Percentiles rank a stretch among this genome's conserved stretches.
phyloP scores from a whole-genome alignment of 1,284 basidiomycete genomes.

The Rhodofomes roseus region DNA sequence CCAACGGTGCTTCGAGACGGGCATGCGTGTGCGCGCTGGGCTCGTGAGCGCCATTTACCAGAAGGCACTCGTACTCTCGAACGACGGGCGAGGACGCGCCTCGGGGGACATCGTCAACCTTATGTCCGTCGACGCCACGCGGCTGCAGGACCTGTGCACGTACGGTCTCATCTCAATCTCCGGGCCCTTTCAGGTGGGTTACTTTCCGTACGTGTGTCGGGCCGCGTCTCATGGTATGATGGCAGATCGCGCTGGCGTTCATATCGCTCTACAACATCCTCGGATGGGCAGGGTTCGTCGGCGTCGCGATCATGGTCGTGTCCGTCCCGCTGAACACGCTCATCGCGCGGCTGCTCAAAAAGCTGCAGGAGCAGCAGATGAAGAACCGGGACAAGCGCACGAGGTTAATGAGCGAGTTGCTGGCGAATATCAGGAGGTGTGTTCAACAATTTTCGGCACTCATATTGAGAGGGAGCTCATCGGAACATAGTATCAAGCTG shows the following conservation, averaged over 20 bases:
- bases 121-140: conserved; percentile 84
- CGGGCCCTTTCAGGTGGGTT: conserved; percentile 60
- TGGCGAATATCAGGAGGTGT: conserved; percentile 87
- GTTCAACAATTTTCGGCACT: too few relatives aligned
- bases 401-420: conserved; percentile 75
- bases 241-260: conserved; percentile 83
- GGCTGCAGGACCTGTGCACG: conserved; percentile 85
- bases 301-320: conserved; percentile 88
- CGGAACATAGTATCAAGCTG: conserved; percentile 76
- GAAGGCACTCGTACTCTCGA: conserved; percentile 84
- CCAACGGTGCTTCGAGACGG: conserved; percentile 77
- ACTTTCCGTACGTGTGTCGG: neutral
- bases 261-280: conserved; percentile 85
- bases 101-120: conserved; percentile 94
- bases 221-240: neutral
- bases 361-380: conserved; percentile 87
- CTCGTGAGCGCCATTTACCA: conserved; percentile 84
- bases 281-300: conserved; percentile 91
- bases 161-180: conserved; percentile 73
- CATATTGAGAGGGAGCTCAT: too few relatives aligned
- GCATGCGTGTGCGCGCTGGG: conserved; percentile 90
- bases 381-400: conserved; percentile 82
- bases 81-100: conserved; percentile 75
- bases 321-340: conserved; percentile 79
- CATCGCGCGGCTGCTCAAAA: conserved; percentile 75